A percentile compares a stretch with the other conserved stretches of the same genome.
Evolutionary conservation across 176 grass and related monocot species (phyloP).

Genomic region (Zea luxurians): DNA sequence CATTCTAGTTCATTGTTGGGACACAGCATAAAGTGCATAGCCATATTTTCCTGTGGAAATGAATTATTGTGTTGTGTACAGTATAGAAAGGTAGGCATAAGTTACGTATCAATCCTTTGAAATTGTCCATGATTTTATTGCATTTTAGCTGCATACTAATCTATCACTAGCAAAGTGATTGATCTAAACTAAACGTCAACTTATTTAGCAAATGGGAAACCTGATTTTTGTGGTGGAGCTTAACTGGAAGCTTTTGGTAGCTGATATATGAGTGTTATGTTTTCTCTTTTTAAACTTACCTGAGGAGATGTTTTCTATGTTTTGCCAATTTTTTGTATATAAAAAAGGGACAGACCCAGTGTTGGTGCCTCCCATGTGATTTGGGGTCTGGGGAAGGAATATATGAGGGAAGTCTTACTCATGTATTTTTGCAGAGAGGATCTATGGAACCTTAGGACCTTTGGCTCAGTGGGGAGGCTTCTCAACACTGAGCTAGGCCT

Average conservation of each 20-base stretch:
- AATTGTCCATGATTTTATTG: not conserved
- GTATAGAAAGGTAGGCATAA: not conserved
- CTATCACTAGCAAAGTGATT: not conserved
- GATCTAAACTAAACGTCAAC: not conserved
- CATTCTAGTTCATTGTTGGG: not conserved
- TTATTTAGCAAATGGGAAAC: conserved; percentile 9
- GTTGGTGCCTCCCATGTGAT: too few species aligned
- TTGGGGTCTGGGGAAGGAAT: too few species aligned
- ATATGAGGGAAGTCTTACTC: too few species aligned
- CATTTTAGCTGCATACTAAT: not conserved
- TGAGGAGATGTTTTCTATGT: not conserved
- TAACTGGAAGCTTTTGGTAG: not conserved
- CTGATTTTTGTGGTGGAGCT: conserved; percentile 6
- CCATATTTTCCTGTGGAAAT: not conserved
- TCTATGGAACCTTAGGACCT: too few species aligned
- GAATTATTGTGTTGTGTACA: not conserved
- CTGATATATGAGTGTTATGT: not conserved
- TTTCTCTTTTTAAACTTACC: not conserved
- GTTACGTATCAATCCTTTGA: not conserved
- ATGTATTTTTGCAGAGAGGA: too few species aligned
- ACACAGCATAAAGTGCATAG: not conserved
- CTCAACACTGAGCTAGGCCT: too few species aligned
- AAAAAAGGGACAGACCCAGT: too few species aligned
- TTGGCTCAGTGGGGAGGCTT: too few species aligned
- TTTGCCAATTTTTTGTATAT: not conserved